These are phyloP conservation scores for Coprinopsis cinerea DNA, from an alignment of 768 basidiomycete genomes.

Conservation along the genomic window DNA sequence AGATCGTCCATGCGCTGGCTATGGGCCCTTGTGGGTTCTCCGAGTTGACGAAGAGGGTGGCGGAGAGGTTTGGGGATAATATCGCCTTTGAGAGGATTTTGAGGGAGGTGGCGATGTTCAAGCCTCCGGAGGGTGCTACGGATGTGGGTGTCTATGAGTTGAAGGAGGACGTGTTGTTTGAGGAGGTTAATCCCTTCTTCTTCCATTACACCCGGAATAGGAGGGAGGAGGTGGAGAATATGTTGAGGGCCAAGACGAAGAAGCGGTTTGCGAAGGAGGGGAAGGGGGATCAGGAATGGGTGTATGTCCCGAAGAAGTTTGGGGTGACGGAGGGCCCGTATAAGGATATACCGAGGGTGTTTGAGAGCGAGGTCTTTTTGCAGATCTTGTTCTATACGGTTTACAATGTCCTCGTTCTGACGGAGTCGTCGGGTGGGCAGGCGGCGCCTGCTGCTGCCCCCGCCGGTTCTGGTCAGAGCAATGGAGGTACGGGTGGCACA, in stretches of 20 bases:
- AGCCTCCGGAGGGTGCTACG: slow-evolving; percentile 66
- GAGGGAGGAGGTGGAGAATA: slow-evolving; percentile 82
- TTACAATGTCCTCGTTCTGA: slow-evolving; percentile 65
- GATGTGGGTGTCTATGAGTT: slow-evolving; percentile 89
- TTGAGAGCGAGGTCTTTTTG: slow-evolving; percentile 65
- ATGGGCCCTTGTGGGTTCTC: slow-evolving; percentile 86
- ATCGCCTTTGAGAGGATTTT: slow-evolving; percentile 77
- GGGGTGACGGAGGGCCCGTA: slow-evolving; percentile 66
- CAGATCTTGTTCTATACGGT: slow-evolving; percentile 83
- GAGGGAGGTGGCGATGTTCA: slow-evolving; percentile 74
- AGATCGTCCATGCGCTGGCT: slow-evolving; percentile 87
- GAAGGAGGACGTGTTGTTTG: slow-evolving; percentile 64
- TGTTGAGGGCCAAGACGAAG: slow-evolving; percentile 60
- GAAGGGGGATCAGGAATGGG: slow-evolving; percentile 43
- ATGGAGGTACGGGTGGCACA: not conserved
- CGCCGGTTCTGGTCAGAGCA: no score
- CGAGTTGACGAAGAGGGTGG: slow-evolving; percentile 85
- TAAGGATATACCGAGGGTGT: slow-evolving; percentile 50
- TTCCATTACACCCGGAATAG: slow-evolving; percentile 94
- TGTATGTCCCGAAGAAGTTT: slow-evolving; percentile 72
- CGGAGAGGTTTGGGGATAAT: slow-evolving; percentile 85
- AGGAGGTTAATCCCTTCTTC: slow-evolving; percentile 93
- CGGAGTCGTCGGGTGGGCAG: slow-evolving; percentile 35
- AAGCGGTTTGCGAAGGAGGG: slow-evolving; percentile 42
- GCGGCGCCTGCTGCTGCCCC: not conserved